Conservation (phyloP, 495 filamentous ascomycete genomes). For the Annulohypoxylon moriforme region DNA sequence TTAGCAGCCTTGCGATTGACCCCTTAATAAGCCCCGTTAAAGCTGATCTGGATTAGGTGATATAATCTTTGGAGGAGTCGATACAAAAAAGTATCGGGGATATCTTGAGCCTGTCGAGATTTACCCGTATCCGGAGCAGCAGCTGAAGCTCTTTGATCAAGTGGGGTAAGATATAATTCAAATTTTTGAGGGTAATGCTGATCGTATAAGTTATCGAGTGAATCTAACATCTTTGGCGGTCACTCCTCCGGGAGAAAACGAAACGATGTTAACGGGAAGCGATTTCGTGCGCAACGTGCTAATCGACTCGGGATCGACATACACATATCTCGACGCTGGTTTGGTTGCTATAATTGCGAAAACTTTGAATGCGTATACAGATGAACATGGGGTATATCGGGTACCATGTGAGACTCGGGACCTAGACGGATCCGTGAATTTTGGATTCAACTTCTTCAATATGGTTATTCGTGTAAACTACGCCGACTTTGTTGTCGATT, state of each 20-base stretch:
- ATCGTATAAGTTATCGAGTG: slow-evolving; percentile 52
- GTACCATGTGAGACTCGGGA: slow-evolving; percentile 53
- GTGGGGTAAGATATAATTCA: slow-evolving; percentile 34
- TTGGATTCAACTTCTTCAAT: slow-evolving; percentile 57
- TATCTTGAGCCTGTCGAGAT: slow-evolving; percentile 56
- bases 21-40: slow-evolving; percentile 54
- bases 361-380: slow-evolving; percentile 50
- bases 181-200: background rate
- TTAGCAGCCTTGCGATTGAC: background rate
- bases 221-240: slow-evolving; percentile 57
- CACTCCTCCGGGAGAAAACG: slow-evolving; percentile 45
- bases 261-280: slow-evolving; percentile 46
- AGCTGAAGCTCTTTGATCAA: slow-evolving; percentile 51
- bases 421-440: slow-evolving; percentile 54
- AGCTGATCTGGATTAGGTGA: slow-evolving; percentile 50
- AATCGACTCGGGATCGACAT: slow-evolving; percentile 57
- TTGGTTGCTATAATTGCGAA: slow-evolving; percentile 52
- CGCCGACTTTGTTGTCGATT: slow-evolving; percentile 58
- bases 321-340: slow-evolving; percentile 55
- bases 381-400: slow-evolving; percentile 51
- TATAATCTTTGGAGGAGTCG: slow-evolving; percentile 59
- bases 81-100: slow-evolving; percentile 56
- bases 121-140: slow-evolving; percentile 55
- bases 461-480: slow-evolving; percentile 58
- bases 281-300: slow-evolving; percentile 54